Percentiles rank a stretch among this genome's conserved stretches.
These are phyloP conservation scores for Fraxinus floribunda DNA, from an alignment of 305 asterid species.

Conservation along the genomic window DNA sequence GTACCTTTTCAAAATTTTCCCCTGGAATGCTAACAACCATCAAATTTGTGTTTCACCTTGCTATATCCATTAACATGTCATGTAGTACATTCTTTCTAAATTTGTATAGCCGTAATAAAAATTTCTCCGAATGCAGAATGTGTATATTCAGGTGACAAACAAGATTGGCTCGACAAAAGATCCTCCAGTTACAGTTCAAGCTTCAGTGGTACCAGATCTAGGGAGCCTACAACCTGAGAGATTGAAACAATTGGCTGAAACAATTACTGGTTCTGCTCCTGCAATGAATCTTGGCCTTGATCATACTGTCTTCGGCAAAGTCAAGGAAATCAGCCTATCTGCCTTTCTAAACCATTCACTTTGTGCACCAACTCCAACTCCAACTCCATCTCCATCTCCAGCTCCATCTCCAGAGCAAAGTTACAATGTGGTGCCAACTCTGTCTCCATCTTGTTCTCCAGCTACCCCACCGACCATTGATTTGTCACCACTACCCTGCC, in stretches of 20 bases:
- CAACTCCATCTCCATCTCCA: constrained; percentile 54
- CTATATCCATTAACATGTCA: not conserved
- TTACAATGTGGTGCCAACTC: constrained; percentile 33
- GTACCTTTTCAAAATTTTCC: not conserved
- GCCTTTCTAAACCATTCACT: constrained; percentile 60
- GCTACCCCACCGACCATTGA: constrained; percentile 33
- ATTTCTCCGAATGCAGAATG: constrained; percentile 41
- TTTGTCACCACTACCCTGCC: constrained; percentile 33
- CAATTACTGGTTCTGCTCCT: constrained; percentile 46
- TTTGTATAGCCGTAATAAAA: not conserved
- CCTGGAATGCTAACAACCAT: not conserved
- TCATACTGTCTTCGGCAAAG: constrained; percentile 77
- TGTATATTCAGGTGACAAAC: constrained; percentile 64
- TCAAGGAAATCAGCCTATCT: constrained; percentile 74
- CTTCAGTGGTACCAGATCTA: constrained; percentile 57
- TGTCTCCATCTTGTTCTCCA: constrained; percentile 46
- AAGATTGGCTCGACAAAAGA: constrained; percentile 75
- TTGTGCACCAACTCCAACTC: constrained; percentile 45
- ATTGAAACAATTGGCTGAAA: constrained; percentile 69
- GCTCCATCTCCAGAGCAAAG: constrained; percentile 32
- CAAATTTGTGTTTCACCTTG: not conserved
- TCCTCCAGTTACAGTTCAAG: constrained; percentile 73
- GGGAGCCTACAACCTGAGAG: constrained; percentile 61
- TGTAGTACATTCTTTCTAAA: not conserved
- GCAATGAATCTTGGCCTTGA: constrained; percentile 83